Evolutionary conservation across 306 rosid species (phyloP).

Genomic region (Trifolium dubium): DNA sequence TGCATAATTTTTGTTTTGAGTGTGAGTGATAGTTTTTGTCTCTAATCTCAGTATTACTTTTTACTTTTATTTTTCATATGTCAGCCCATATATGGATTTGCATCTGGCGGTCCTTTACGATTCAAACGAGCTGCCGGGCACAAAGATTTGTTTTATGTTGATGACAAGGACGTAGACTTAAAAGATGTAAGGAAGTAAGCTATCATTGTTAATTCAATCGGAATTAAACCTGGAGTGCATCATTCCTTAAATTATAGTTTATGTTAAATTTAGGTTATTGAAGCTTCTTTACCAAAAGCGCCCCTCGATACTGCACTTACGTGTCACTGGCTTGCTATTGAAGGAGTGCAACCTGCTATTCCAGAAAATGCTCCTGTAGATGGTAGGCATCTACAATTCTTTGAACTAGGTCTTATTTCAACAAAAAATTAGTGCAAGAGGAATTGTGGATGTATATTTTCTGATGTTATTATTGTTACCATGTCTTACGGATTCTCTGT

Average conservation of each 20-base stretch:
- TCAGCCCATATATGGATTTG: conserved; percentile 90
- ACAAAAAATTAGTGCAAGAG: conserved; percentile 29
- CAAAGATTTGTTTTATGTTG: conserved; percentile 83
- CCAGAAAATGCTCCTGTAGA: conserved; percentile 78
- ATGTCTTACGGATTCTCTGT: conserved; percentile 18
- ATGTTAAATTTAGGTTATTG: conserved; percentile 63
- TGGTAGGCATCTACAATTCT: conserved; percentile 54
- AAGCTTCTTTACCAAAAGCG: conserved; percentile 80
- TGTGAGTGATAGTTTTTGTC: conserved; percentile 9
- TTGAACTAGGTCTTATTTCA: conserved; percentile 28
- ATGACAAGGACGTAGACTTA: conserved; percentile 89
- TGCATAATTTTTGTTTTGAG: not conserved
- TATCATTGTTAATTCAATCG: conserved; percentile 34
- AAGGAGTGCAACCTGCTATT: conserved; percentile 92
- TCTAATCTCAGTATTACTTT: conserved; percentile 18
- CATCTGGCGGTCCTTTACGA: conserved; percentile 79
- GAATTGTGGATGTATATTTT: conserved; percentile 25
- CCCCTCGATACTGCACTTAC: conserved; percentile 71
- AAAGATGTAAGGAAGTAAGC: conserved; percentile 69
- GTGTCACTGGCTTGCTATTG: conserved; percentile 92
- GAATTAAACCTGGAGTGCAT: conserved; percentile 27
- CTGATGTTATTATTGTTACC: conserved; percentile 12
- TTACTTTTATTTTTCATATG: conserved; percentile 23
- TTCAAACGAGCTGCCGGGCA: conserved; percentile 90
- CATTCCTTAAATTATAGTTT: conserved; percentile 20